These are phyloP conservation scores for Dactylis glomerata DNA, from an alignment of 176 grass and related monocot genomes.

Conservation along the genomic window DNA sequence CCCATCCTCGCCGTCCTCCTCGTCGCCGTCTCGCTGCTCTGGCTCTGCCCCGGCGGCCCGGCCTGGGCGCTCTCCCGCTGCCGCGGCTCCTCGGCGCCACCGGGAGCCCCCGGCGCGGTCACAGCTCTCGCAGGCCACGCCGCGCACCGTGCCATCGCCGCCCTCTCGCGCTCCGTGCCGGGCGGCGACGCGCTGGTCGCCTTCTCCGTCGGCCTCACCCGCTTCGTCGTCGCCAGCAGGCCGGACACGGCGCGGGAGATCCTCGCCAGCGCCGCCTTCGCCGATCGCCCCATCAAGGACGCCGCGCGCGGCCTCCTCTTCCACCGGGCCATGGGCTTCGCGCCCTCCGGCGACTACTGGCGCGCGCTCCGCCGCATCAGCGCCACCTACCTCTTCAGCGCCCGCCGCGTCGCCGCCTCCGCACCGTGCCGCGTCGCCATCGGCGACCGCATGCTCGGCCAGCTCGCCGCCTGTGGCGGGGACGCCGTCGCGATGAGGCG, in stretches of 20 bases:
- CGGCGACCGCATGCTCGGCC: conserved; percentile 33
- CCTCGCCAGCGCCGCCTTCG: conserved; percentile 33
- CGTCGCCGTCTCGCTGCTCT: conserved; percentile 19
- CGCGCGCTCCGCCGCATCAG: conserved; percentile 41
- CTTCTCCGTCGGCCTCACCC: conserved; percentile 37
- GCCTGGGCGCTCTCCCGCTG: conserved; percentile 44
- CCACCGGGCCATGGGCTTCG: conserved; percentile 79
- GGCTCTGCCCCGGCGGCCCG: conserved; percentile 48
- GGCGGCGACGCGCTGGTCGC: not conserved
- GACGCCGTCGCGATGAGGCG: conserved; percentile 25
- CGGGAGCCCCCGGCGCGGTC: conserved; percentile 33
- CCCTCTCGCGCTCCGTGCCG: not conserved
- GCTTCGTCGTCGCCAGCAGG: conserved; percentile 28
- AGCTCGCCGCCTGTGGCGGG: not conserved
- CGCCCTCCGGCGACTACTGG: conserved; percentile 71
- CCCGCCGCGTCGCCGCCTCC: conserved; percentile 32
- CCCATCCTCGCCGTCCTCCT: conserved; percentile 42
- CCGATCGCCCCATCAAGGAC: conserved; percentile 71
- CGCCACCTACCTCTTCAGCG: conserved; percentile 39
- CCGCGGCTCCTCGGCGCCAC: not conserved
- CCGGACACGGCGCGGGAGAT: conserved; percentile 31
- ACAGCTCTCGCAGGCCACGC: conserved; percentile 35
- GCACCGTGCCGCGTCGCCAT: conserved; percentile 36
- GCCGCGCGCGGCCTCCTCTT: conserved; percentile 61
- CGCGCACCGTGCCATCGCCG: conserved; percentile 48